Evolutionary conservation across 306 rosid species (phyloP).

Genomic region (Morella rubra): DNA sequence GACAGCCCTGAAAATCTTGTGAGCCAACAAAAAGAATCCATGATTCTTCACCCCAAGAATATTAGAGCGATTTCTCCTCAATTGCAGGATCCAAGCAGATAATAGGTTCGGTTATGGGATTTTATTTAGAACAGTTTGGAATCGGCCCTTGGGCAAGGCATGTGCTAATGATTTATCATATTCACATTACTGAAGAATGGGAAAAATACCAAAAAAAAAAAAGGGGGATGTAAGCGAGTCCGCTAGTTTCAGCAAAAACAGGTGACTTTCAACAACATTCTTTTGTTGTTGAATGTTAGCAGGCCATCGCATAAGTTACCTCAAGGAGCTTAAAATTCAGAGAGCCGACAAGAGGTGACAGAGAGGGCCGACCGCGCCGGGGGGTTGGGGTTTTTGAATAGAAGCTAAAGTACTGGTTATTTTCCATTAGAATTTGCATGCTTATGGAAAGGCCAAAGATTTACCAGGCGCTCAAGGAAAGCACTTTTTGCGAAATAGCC

Average conservation of each 20-base stretch:
- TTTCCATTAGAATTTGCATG: conserved; percentile 46
- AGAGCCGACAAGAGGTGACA: no score
- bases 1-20: neutral
- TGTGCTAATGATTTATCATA: neutral
- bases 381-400: neutral
- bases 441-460: conserved; percentile 95
- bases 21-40: neutral
- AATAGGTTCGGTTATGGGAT: neutral
- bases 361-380: neutral
- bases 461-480: conserved; percentile 87
- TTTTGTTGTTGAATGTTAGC: conserved; percentile 12
- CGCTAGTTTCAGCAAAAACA: neutral
- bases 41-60: neutral
- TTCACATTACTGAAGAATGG: neutral
- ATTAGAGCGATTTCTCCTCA: neutral
- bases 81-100: neutral
- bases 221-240: neutral
- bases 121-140: neutral
- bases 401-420: conserved; percentile 28
- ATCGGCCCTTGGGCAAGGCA: neutral
- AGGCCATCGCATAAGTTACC: conserved; percentile 18
- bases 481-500: conserved; percentile 88
- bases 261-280: conserved; percentile 22
- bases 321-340: conserved; percentile 29
- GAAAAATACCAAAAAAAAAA: neutral